Evolutionary conservation across 441 rosid species (phyloP).

Genomic region (Rhodomyrtus psidioides): DNA sequence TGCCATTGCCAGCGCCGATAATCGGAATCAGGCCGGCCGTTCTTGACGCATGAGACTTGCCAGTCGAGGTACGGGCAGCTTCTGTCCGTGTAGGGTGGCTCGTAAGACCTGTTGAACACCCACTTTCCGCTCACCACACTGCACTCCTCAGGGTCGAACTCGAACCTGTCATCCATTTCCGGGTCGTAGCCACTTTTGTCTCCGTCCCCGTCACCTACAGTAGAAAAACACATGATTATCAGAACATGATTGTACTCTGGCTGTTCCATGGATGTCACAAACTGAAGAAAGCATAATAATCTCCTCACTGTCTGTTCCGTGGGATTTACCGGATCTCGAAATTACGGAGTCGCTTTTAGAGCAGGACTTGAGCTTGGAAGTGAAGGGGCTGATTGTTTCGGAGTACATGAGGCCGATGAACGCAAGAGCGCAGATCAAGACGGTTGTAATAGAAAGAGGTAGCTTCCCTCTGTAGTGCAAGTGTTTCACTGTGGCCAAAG

Average conservation of each 20-base stretch:
- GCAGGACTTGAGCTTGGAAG: background rate
- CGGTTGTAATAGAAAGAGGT: background rate
- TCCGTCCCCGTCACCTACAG: background rate
- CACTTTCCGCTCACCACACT: slow-evolving; percentile 2
- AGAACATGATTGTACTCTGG: background rate
- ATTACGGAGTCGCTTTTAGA: background rate
- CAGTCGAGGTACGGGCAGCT: slow-evolving; percentile 9
- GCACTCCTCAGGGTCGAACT: slow-evolving; percentile 11
- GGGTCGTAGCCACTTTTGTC: background rate
- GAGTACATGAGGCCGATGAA: background rate
- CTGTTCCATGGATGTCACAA: background rate
- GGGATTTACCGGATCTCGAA: background rate
- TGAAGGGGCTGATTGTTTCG: background rate
- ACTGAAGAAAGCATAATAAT: background rate
- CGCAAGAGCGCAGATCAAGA: background rate
- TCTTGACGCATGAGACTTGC: slow-evolving; percentile 5
- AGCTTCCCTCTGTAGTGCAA: background rate
- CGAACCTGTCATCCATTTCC: slow-evolving; percentile 9
- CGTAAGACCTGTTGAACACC: slow-evolving; percentile 8
- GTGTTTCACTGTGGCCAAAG: background rate
- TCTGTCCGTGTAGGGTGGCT: slow-evolving; percentile 8
- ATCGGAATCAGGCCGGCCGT: slow-evolving; percentile 7
- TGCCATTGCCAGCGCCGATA: slow-evolving; percentile 14
- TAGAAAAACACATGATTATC: background rate
- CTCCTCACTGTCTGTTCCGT: background rate